phyloP scores from a whole-genome alignment of 768 basidiomycete species.

The Russula sp. region DNA sequence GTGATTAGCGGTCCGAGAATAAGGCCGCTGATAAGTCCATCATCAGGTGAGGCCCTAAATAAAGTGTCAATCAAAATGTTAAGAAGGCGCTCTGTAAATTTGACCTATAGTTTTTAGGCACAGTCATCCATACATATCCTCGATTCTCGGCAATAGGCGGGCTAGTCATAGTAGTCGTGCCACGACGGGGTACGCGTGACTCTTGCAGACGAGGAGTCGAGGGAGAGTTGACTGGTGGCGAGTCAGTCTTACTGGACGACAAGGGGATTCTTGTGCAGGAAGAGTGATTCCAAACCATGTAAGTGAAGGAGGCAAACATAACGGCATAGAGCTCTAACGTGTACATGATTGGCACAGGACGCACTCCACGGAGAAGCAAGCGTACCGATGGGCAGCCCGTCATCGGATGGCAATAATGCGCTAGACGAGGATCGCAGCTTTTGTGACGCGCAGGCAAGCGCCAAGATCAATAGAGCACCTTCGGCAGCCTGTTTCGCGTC shows the following conservation, averaged over 20 bases:
- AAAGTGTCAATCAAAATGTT: conserved; percentile 3
- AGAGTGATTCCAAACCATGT: conserved; percentile 20
- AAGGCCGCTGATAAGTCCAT: conserved; percentile 78
- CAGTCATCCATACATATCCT: conserved; percentile 85
- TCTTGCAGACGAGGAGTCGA: conserved; percentile 33
- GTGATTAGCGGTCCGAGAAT: conserved; percentile 80
- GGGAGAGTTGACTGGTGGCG: conserved; percentile 1
- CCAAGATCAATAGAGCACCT: conserved; percentile 54
- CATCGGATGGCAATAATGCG: conserved; percentile 5
- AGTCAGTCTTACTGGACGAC: not conserved
- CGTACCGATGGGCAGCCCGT: conserved; percentile 18
- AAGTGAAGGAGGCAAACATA: conserved; percentile 14
- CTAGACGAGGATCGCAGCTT: conserved; percentile 32
- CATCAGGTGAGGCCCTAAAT: conserved; percentile 68
- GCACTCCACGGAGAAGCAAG: not conserved
- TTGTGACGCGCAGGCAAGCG: conserved; percentile 48
- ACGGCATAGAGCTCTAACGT: conserved; percentile 14
- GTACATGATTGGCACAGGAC: conserved; percentile 2
- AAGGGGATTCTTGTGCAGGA: not conserved
- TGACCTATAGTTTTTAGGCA: conserved; percentile 79
- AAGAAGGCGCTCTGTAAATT: not conserved
- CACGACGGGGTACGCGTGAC: conserved; percentile 37
- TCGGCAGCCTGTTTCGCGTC: conserved; percentile 60
- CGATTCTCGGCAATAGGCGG: conserved; percentile 42
- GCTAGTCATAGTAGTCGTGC: conserved; percentile 25